Conservation (phyloP, 2,329 filamentous ascomycete genomes). For the Lachnellula hyalina region DNA sequence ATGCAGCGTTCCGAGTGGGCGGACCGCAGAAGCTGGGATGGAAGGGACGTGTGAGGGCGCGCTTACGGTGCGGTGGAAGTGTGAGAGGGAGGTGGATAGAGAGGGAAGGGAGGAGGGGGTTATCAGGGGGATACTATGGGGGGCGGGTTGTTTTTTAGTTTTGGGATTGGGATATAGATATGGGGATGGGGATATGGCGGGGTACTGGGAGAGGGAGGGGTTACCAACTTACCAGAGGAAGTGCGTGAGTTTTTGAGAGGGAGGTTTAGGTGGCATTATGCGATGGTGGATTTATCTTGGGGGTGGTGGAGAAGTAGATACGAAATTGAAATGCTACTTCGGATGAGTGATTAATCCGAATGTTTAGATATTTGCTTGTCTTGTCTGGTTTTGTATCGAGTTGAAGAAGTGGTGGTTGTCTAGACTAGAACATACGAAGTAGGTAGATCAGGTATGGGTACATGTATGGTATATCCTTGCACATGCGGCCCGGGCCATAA, state of each 20-base stretch:
- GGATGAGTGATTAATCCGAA: neutral
- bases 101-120: constrained; percentile 56
- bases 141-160: too few species aligned
- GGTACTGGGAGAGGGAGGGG: too few species aligned
- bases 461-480: too few species aligned
- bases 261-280: constrained; percentile 22
- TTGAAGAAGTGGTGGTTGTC: too few species aligned
- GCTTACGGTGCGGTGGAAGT: constrained; percentile 45
- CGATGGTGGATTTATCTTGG: neutral
- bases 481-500: too few species aligned
- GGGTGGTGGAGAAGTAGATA: neutral
- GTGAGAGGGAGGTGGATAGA: constrained; percentile 55
- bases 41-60: constrained; percentile 32
- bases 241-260: constrained; percentile 53
- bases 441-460: too few species aligned
- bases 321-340: neutral
- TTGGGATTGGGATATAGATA: too few species aligned
- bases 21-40: constrained; percentile 62
- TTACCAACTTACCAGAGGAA: constrained; percentile 48
- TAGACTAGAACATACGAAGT: too few species aligned
- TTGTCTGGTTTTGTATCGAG: too few species aligned
- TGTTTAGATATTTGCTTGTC: too few species aligned
- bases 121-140: constrained; percentile 57
- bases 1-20: constrained; percentile 76
- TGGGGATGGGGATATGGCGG: too few species aligned